These are phyloP conservation scores for Haplographium delicatum DNA, from an alignment of 495 filamentous ascomycete genomes.

Conservation along the genomic window DNA sequence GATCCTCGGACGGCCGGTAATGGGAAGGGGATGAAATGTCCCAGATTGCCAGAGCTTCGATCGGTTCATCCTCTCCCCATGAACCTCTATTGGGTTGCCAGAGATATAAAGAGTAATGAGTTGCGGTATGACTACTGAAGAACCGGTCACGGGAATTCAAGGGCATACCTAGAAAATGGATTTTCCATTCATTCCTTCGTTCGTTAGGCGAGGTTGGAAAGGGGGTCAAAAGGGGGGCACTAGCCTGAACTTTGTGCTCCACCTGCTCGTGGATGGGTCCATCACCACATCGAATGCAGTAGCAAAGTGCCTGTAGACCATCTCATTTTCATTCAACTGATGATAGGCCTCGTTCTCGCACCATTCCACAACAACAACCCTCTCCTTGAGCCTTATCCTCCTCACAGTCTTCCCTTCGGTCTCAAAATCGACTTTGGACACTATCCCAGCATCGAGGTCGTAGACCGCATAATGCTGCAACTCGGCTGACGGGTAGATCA, in stretches of 20 bases:
- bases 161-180: conserved; percentile 57
- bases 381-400: conserved; percentile 50
- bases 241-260: conserved; percentile 16
- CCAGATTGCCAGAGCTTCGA: conserved; percentile 62
- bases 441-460: conserved; percentile 45
- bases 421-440: conserved; percentile 50
- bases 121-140: conserved; percentile 57
- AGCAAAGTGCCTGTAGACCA: conserved; percentile 59
- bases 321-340: conserved; percentile 52
- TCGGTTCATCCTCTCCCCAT: conserved; percentile 53
- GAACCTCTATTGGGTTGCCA: conserved; percentile 61
- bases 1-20: conserved; percentile 52
- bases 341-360: conserved; percentile 53
- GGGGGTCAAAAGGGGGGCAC: neutral
- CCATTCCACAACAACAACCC: conserved; percentile 61
- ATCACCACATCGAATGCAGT: conserved; percentile 53
- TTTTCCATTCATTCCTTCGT: conserved; percentile 65
- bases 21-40: conserved; percentile 53
- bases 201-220: conserved; percentile 42
- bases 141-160: conserved; percentile 56
- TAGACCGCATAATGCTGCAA: conserved; percentile 43
- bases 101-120: conserved; percentile 61
- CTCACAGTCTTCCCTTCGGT: conserved; percentile 49
- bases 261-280: conserved; percentile 2
- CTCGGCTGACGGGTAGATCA: conserved; percentile 49